Conservation (phyloP, 116 monocot species). For the Trichopus zeylanicus region DNA sequence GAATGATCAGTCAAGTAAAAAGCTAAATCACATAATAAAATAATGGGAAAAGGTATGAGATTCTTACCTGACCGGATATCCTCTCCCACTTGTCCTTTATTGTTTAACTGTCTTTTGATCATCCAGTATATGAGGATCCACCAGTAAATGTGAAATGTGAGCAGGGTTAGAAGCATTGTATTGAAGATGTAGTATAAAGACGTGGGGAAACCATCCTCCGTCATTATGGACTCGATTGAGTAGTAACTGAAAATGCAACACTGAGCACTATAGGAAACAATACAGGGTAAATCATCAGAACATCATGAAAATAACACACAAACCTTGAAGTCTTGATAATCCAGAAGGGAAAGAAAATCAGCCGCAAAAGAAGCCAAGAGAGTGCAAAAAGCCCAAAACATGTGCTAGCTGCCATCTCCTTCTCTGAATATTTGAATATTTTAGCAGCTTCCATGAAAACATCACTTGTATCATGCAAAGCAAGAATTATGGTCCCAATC, state of each 20-base stretch:
- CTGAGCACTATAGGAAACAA: conserved; percentile 12
- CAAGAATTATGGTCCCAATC: conserved; percentile 78
- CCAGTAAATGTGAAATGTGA: conserved; percentile 94
- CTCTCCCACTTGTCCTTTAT: conserved; percentile 88
- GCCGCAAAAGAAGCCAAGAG: conserved; percentile 74
- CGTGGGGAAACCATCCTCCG: conserved; percentile 29
- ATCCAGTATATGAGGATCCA: conserved; percentile 88
- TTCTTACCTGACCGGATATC: conserved; percentile 88
- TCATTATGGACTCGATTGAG: conserved; percentile 28
- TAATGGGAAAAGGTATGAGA: no score
- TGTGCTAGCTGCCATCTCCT: conserved; percentile 71
- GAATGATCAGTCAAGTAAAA: no score
- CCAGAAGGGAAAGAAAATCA: conserved; percentile 88
- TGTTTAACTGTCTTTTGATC: conserved; percentile 68
- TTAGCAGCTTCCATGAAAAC: conserved; percentile 89
- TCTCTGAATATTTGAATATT: conserved; percentile 86
- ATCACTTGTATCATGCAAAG: conserved; percentile 81
- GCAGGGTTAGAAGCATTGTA: conserved; percentile 74
- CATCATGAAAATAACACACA: not conserved
- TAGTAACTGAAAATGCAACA: conserved; percentile 50
- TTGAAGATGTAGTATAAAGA: conserved; percentile 77
- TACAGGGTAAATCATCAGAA: not conserved
- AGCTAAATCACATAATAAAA: no score
- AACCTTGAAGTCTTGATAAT: conserved; percentile 81
- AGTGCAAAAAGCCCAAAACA: conserved; percentile 81